Conservation (phyloP, 805 yeast species). For the Kodamaea sagamina region DNA sequence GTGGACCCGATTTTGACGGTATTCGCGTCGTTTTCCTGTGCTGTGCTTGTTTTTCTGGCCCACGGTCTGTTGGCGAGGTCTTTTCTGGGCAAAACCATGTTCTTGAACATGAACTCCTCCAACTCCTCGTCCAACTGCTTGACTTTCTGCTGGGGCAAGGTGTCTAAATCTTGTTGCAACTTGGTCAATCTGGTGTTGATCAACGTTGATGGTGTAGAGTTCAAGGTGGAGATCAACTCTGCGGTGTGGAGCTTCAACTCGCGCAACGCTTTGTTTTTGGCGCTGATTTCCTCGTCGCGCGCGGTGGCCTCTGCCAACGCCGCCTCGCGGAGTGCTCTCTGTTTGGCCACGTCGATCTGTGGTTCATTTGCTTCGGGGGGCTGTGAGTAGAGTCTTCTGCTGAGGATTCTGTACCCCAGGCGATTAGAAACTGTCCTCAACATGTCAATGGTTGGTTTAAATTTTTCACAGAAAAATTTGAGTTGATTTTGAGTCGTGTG, state of each 20-base stretch:
- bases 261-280: conserved; percentile 35
- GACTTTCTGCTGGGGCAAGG: conserved; percentile 34
- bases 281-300: conserved; percentile 42
- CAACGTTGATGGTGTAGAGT: conserved; percentile 34
- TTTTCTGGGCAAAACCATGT: conserved; percentile 34
- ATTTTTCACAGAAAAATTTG: neutral
- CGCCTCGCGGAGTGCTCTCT: conserved; percentile 38
- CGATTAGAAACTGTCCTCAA: neutral
- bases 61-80: conserved; percentile 39
- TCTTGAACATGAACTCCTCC: conserved; percentile 37
- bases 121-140: conserved; percentile 43
- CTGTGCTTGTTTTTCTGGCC: conserved; percentile 15
- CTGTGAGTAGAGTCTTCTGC: conserved; percentile 8
- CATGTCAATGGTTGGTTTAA: neutral
- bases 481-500: no score
- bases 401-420: conserved; percentile 1
- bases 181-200: conserved; percentile 31
- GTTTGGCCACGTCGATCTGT: conserved; percentile 17
- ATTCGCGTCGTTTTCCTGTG: conserved; percentile 16
- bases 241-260: conserved; percentile 32
- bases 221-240: conserved; percentile 32
- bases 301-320: conserved; percentile 48
- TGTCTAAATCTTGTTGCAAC: conserved; percentile 33
- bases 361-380: conserved; percentile 5
- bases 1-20: conserved; percentile 29